Base-by-base conservation (phyloP, 257 asterid genomes). In the Sherardia arvensis region DNA sequence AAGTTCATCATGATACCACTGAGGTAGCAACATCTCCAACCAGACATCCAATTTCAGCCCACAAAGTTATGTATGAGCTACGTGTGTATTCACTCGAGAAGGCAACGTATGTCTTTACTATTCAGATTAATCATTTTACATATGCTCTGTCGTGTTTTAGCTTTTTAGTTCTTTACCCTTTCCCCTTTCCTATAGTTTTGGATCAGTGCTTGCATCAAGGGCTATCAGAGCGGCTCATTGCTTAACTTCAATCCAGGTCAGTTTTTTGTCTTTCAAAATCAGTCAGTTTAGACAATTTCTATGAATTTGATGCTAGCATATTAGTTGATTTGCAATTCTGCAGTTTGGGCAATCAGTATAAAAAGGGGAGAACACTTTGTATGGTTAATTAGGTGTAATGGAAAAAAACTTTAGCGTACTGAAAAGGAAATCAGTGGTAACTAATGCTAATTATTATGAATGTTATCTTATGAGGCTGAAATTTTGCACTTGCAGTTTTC, bases 141-240 rank as follows among this genome's bases (percentile, higher is more conserved):
- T 55, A 45, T 33, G 67, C 61, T 22, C 29, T 51, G 12, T n/a
- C 11, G 54, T 12, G 23, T 2, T 12, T 55, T 33, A 70, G 28
- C 11, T 54, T 66, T 59, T 70, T 59, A 59, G 45, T 68, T 74
- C 66, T 68, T n/a, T 55, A 65, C 27, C 51, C 55, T n/a, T 71
- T 66, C 53, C 54, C 29, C 28, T 69, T 56, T 33, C 55, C 43
- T 82, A 77, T 78, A 92, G 99, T 48, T 92, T 89, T 72, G 99
- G 99, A 47, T 71, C 62, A 8, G 96, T 92, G 65, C 82, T 92
- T 62, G 85, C 85, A 59, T 92, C 99, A 53, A 84, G 99, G 61
- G 90, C 97, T 10, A 85, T 92, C 68, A 89, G 95, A 84, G 99
- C 99, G 64, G 99, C 99, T 73, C 99, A 92, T 80, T 92, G 99